Percentiles rank a stretch among this genome's conserved stretches.
These are phyloP conservation scores for Rhodotorula paludigena DNA, from an alignment of 768 basidiomycete genomes.

Conservation along the genomic window DNA sequence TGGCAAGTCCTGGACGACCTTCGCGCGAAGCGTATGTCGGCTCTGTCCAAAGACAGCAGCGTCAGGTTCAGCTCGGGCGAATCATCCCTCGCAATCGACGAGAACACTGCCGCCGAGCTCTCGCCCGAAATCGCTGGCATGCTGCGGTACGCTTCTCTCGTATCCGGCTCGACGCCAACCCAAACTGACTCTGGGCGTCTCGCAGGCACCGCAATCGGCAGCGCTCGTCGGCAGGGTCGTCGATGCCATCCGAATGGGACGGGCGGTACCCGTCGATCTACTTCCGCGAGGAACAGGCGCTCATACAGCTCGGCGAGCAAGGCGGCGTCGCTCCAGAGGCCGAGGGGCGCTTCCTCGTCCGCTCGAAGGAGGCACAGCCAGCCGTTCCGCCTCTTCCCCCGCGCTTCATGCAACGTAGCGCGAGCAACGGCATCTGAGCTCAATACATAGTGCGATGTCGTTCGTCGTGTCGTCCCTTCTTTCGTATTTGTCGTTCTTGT, in stretches of 20 bases:
- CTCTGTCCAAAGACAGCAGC: constrained; percentile 13
- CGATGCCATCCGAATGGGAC: constrained; percentile 6
- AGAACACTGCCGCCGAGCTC: neutral
- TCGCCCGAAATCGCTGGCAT: constrained; percentile 9
- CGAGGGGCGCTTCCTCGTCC: constrained; percentile 28
- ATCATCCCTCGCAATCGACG: constrained; percentile 19
- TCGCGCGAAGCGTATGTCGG: constrained; percentile 22
- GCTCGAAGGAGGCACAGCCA: constrained; percentile 4
- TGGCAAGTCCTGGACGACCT: constrained; percentile 34
- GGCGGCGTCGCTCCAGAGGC: constrained; percentile 21
- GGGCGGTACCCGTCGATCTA: constrained; percentile 30
- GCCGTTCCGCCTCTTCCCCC: constrained; percentile 13
- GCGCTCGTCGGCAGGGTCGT: neutral
- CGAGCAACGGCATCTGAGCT: neutral
- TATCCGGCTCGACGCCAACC: neutral
- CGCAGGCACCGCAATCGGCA: constrained; percentile 24
- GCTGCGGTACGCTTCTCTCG: constrained; percentile 11
- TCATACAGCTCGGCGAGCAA: constrained; percentile 24
- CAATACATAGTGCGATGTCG: too few relatives aligned
- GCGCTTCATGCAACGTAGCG: too few relatives aligned
- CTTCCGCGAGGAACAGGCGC: constrained; percentile 22
- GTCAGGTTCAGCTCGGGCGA: constrained; percentile 24
- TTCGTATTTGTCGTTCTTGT: neutral
- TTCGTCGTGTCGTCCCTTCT: too few relatives aligned
- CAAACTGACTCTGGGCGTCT: neutral